Percentiles rank a stretch among this genome's conserved stretches.
phyloP scores from a whole-genome alignment of 1,139 yeast genomes.

The Suhomyces ambrosiae region DNA sequence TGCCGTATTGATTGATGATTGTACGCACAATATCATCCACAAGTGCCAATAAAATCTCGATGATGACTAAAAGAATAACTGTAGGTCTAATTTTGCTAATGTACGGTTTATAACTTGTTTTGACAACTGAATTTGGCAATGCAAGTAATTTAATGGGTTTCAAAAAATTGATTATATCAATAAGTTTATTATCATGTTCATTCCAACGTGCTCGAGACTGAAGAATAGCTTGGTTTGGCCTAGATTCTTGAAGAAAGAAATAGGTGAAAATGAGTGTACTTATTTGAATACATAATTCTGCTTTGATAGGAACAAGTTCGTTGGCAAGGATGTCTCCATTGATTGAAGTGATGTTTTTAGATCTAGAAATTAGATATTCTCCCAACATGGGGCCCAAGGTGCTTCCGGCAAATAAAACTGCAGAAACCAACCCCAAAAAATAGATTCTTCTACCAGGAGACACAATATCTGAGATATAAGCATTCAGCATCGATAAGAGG shows the following conservation, averaged over 20 bases:
- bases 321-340: conserved; percentile 6
- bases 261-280: conserved; percentile 33
- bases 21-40: conserved; percentile 11
- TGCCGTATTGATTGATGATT: conserved; percentile 51
- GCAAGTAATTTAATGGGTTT: conserved; percentile 50
- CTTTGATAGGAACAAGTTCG: conserved; percentile 34
- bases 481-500: conserved; percentile 11
- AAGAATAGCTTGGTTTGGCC: conserved; percentile 31
- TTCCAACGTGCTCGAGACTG: conserved; percentile 32
- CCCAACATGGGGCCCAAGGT: conserved; percentile 15
- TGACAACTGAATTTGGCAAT: conserved; percentile 38
- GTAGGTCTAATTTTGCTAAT: conserved; percentile 26
- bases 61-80: conserved; percentile 46
- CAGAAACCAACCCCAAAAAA: conserved; percentile 12
- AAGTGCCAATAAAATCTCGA: conserved; percentile 32
- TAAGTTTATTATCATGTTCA: background rate
- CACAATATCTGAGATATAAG: conserved; percentile 15
- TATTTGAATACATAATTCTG: conserved; percentile 30
- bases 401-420: conserved; percentile 12
- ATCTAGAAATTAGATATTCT: conserved; percentile 4
- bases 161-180: conserved; percentile 28
- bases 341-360: conserved; percentile 3
- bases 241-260: conserved; percentile 58
- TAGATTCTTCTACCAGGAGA: conserved; percentile 11
- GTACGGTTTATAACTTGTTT: conserved; percentile 6